Percentiles rank a stretch among this genome's conserved stretches.
Evolutionary conservation across 331 rosid genomes (phyloP).

Genomic region (Telfairia occidentalis): DNA sequence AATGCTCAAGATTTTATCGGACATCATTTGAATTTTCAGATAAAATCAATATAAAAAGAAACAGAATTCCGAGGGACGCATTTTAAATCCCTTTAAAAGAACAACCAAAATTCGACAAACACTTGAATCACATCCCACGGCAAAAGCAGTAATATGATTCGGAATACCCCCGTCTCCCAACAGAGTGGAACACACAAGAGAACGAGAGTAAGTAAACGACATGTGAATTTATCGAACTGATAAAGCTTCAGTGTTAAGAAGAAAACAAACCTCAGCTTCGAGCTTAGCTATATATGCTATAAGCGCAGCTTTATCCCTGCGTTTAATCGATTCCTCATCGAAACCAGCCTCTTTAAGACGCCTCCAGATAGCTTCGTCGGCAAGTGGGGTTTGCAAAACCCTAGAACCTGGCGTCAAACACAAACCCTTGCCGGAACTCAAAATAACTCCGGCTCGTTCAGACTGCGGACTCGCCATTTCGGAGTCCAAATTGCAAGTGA

Average conservation of each 20-base stretch:
- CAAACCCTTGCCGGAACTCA: slow-evolving; percentile 27
- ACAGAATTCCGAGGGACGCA: neutral
- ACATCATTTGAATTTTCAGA: neutral
- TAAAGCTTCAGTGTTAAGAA: neutral
- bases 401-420: slow-evolving; percentile 76
- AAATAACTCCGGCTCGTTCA: slow-evolving; percentile 19
- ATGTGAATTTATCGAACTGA: neutral
- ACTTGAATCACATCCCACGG: neutral
- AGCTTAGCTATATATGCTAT: slow-evolving; percentile 79
- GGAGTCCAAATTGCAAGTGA: slow-evolving; percentile 14
- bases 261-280: slow-evolving; percentile 64
- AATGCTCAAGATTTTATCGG: neutral
- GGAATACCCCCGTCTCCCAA: neutral
- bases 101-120: neutral
- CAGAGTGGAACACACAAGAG: neutral
- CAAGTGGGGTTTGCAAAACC: slow-evolving; percentile 65
- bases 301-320: slow-evolving; percentile 84
- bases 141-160: neutral
- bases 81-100: neutral
- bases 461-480: slow-evolving; percentile 51
- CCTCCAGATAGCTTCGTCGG: slow-evolving; percentile 78
- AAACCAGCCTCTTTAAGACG: slow-evolving; percentile 72
- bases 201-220: neutral
- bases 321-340: slow-evolving; percentile 71
- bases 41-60: neutral